Evolutionary conservation across 1,139 yeast genomes (phyloP), one percentile per base, ranked within the genome.

Genomic region (Candida tetrigidarum): DNA sequence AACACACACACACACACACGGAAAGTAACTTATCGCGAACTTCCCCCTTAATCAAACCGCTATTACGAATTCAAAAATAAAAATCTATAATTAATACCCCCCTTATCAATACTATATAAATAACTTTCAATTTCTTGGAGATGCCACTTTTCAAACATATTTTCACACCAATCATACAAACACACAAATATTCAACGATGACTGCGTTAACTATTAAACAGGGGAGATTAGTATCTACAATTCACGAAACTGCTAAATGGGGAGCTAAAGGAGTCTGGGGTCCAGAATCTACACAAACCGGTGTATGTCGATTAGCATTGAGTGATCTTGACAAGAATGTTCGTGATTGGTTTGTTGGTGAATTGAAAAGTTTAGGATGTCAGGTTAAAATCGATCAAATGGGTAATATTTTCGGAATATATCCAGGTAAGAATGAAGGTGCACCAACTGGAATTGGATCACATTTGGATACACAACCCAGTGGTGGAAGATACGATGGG

Each of bases 381-480:
- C 58, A 65, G 9, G 72, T 83, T 18, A 78, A 71, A 29, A 65
- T 84, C 39, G 92, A 85, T 60, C 74, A 78, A 48, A 51, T 84
- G 60, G 91, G 92, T 14, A 84, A 80, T 58, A 83, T 84, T 30
- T 85, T 84, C 63, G 84, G 86, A 12, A 68, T 80, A 19, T 81
- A 72, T 46, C 85, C 86, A 0, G 90, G 90, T 4, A 64, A 69
- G 50, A 30, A 41, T n/a, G 72, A 78, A 41, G 57, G 55, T 2
- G 59, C 72, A 5, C 86, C 91, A 10, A 83, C 84, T 2, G 90
- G 80, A 10, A 81, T 84, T 50, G 91, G 92, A 0, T 83, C 90
- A 0, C 91, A 85, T 62, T 64, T 85, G 46, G 91, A 85, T 56
- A 85, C 91, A 1, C 91, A 85, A 63, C 91, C 91, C n/a, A 82